These are phyloP conservation scores for Ophiostoma sp. DNA, from an alignment of 2,329 filamentous ascomycete genomes.

Conservation along the genomic window DNA sequence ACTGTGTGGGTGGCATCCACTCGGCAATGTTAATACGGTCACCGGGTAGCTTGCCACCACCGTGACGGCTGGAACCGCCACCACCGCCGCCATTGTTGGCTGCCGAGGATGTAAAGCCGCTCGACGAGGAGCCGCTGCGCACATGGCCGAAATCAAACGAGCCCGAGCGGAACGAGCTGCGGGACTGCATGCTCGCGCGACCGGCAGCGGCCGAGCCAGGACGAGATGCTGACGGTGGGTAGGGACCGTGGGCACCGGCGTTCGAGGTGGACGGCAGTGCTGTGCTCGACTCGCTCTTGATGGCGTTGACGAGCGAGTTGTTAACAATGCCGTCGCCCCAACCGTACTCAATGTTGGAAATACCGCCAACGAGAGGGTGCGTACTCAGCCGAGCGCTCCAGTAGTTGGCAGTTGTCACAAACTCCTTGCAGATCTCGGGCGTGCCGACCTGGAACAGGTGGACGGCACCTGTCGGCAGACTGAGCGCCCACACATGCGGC, in stretches of 20 bases:
- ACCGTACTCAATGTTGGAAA: conserved; percentile 96
- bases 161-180: conserved; percentile 51
- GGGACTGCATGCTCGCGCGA: conserved; percentile 30
- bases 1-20: conserved; percentile 87
- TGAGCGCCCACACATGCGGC: conserved; percentile 92
- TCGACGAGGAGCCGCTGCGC: conserved; percentile 48
- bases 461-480: conserved; percentile 86
- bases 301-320: conserved; percentile 53
- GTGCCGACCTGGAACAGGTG: conserved; percentile 99
- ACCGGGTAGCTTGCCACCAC: conserved; percentile 65
- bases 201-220: conserved; percentile 50
- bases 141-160: conserved; percentile 66
- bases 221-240: conserved; percentile 40
- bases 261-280: conserved; percentile 16
- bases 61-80: not conserved
- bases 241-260: conserved; percentile 29
- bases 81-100: not conserved
- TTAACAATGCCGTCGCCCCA: conserved; percentile 86
- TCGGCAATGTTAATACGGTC: conserved; percentile 83
- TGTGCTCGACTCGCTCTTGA: conserved; percentile 50
- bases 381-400: conserved; percentile 95
- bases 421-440: conserved; percentile 90
- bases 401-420: conserved; percentile 92
- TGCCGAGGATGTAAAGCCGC: conserved; percentile 37
- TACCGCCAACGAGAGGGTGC: conserved; percentile 85